phyloP scores from a whole-genome alignment of 257 asterid species.

The Penstemon davidsonii region DNA sequence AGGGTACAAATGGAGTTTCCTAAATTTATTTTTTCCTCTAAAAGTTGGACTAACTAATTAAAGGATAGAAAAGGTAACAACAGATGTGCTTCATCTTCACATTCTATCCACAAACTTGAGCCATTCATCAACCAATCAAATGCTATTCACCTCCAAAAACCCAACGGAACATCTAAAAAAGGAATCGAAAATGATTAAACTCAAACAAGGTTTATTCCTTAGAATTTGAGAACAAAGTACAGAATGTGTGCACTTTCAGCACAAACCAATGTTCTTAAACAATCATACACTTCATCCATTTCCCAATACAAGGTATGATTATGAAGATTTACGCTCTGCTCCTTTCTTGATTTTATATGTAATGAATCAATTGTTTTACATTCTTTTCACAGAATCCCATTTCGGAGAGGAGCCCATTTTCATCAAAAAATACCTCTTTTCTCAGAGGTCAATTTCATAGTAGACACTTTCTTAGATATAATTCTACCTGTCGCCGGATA shows the following conservation, averaged over 20 bases:
- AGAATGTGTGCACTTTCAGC: constrained; percentile 41
- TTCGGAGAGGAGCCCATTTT: constrained; percentile 37
- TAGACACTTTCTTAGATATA: constrained; percentile 36
- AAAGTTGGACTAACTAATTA: too few species aligned
- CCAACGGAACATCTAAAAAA: too few species aligned
- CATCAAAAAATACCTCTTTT: constrained; percentile 47
- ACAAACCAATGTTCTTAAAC: constrained; percentile 31
- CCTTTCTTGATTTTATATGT: not conserved
- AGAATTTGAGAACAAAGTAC: constrained; percentile 9
- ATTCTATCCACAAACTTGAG: too few species aligned
- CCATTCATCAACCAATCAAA: too few species aligned
- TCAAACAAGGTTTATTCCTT: not conserved
- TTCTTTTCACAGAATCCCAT: constrained; percentile 30
- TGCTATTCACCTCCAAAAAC: too few species aligned
- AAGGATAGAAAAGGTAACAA: too few species aligned
- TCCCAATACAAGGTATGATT: constrained; percentile 6
- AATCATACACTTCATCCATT: not conserved
- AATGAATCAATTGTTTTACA: not conserved
- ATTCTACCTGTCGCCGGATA: constrained; percentile 28
- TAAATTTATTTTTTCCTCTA: too few species aligned
- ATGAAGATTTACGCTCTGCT: not conserved
- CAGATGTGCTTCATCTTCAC: too few species aligned
- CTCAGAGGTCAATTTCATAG: constrained; percentile 53
- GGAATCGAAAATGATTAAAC: not conserved
- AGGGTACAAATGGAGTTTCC: too few species aligned